Percentiles rank a stretch among this genome's conserved stretches.
phyloP scores from a whole-genome alignment of 2,329 filamentous ascomycete genomes.

The Aureobasidium lini region DNA sequence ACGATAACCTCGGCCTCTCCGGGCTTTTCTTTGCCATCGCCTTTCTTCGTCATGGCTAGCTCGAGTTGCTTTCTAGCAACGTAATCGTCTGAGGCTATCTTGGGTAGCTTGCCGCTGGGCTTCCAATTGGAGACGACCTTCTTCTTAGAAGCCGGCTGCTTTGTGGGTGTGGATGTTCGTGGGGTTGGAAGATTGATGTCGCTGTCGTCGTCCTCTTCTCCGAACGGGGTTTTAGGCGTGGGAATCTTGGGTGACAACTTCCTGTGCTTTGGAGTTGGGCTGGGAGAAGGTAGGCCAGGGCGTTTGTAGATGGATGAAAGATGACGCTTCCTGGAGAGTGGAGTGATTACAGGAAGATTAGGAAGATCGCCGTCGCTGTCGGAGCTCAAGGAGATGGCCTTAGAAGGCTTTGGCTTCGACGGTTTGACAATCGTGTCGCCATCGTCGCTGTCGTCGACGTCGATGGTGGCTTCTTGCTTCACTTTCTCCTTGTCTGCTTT shows the following conservation, averaged over 20 bases:
- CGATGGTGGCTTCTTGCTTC: neutral
- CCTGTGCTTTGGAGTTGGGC: neutral
- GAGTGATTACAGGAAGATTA: neutral
- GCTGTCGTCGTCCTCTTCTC: neutral
- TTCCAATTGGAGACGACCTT: neutral
- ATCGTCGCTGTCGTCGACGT: neutral
- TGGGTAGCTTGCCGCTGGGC: neutral
- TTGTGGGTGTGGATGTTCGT: neutral
- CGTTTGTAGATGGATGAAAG: neutral
- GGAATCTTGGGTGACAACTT: neutral
- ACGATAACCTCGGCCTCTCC: neutral
- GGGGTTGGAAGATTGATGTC: neutral
- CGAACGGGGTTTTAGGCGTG: neutral
- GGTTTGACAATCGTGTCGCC: neutral
- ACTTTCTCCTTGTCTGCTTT: neutral
- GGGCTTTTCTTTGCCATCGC: neutral
- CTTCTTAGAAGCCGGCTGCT: neutral
- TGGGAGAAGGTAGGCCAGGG: neutral
- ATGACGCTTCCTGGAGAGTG: neutral
- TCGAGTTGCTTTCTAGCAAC: constrained; percentile 1
- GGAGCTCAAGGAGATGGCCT: too few relatives aligned
- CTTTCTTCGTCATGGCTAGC: neutral
- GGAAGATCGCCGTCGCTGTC: neutral
- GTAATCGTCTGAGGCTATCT: neutral
- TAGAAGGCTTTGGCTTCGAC: neutral